A percentile compares a stretch with the other conserved stretches of the same genome.
These are phyloP conservation scores for Cystofilobasidium capitatum DNA, from an alignment of 768 basidiomycete species.

Conservation along the genomic window DNA sequence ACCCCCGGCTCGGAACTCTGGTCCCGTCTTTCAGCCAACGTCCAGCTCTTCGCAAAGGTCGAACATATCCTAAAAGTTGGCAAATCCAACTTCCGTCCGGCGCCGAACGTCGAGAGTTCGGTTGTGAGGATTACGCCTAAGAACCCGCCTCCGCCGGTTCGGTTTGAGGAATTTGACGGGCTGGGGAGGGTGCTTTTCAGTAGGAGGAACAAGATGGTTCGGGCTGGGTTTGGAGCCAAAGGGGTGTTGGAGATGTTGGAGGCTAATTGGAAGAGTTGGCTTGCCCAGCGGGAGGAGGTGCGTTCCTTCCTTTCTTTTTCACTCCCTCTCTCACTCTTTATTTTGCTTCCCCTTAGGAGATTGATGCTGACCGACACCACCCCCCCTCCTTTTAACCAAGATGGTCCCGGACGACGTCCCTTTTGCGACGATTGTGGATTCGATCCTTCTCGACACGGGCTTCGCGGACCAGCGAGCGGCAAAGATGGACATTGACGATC, in stretches of 20 bases:
- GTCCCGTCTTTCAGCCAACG: constrained; percentile 92
- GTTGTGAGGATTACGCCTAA: constrained; percentile 84
- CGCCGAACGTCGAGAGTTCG: constrained; percentile 85
- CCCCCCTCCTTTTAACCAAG: constrained; percentile 35
- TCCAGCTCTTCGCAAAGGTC: constrained; percentile 92
- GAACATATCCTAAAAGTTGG: constrained; percentile 93
- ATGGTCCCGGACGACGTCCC: constrained; percentile 54
- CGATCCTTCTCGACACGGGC: constrained; percentile 60
- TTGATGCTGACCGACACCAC: background rate
- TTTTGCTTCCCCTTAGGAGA: background rate
- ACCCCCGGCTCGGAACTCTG: constrained; percentile 72
- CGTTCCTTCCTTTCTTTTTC: constrained; percentile 18
- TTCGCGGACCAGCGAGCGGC: constrained; percentile 70
- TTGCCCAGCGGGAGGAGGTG: constrained; percentile 54
- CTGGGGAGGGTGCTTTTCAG: constrained; percentile 82
- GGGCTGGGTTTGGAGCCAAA: constrained; percentile 78
- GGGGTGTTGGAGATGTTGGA: constrained; percentile 92
- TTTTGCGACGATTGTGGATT: constrained; percentile 61
- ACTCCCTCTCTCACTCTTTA: background rate
- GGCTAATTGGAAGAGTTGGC: constrained; percentile 86
- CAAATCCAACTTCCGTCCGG: constrained; percentile 93
- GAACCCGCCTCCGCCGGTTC: constrained; percentile 89
- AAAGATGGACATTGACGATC: constrained; percentile 87
- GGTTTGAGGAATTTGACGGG: constrained; percentile 96
- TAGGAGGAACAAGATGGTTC: constrained; percentile 77